Evolutionary conservation across 2,329 filamentous ascomycete genomes (phyloP), one percentile per base, ranked within the genome.

Genomic region (Cryphonectria parasitica): DNA sequence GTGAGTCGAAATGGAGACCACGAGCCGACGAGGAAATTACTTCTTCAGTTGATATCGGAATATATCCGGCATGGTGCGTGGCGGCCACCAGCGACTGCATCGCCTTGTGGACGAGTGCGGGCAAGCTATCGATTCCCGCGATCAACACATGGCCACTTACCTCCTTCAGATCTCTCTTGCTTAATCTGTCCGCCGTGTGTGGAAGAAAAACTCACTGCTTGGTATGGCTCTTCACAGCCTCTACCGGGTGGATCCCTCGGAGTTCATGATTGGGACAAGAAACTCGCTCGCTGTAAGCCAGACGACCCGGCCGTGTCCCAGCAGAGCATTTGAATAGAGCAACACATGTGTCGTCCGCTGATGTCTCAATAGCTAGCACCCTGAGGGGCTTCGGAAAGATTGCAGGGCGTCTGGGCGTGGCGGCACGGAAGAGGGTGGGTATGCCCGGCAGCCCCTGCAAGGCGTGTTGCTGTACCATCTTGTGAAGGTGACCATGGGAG

Each of bases 271-370:
- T 94, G 79, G 97, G 91, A 6, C 92, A 92, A 0, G 94, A 97
- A 73, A 95, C 82, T 76, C 93, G 96, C 76, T 91, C 86, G 78
- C 97, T 91, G 83, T 94, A 97, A 75, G 92, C 89, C 2, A 97
- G 85, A 7, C 82, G 83, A 13, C 91, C 89, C 63, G 79, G 73
- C 41, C 80, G 76, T 75, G 89, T 2, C 25, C 3, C 19, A 8
- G 7, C 91, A 68, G 92, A 1, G 17, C n/a, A 13, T 8, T 25
- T 19, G 17, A 98, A 85, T 64, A 98, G 82, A 41, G 95, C 92
- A 28, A 98, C 94, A 70, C 92, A 95, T 0, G 95, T 97, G 83
- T 98, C 95, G 82, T 98, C 95, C 85, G 95, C 96, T 2, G 92
- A 94, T 13, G 91, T 92, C 79, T 96, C 93, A 77, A 96, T 94